Evolutionary conservation across 1,284 basidiomycete species (phyloP), one percentile per base, ranked within the genome.

Genomic region (Mixia osmundae): DNA sequence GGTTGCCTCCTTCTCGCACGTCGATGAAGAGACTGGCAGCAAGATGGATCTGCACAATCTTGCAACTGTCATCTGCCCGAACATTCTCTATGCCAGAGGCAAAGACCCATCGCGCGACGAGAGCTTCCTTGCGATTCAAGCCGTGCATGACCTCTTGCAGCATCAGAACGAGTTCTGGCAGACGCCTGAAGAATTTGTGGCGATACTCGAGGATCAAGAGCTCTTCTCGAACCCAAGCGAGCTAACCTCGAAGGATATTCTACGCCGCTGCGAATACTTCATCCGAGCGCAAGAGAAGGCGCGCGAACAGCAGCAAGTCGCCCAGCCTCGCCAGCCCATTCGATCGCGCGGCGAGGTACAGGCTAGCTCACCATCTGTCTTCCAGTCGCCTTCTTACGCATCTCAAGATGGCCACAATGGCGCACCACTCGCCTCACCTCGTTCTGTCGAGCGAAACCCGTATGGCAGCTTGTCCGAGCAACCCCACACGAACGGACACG

Each of bases 1-100:
- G 91, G 89, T 99, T 2, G 89, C 89, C 4, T 89, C 83, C 4
- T 99, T 99, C 57, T 85, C 89, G 30, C 87, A 97, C 58, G 71
- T 91, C 59, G 89, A 97, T 54, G 87, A 89, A 51, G 83, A 89
- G 56, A 95, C 89, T 0, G 89, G 89, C 25, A 87, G 79, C 61
- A 89, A 89, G 61, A 99, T 99, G 89, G 89, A 99, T 57, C 62
- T 95, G 34, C 68, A 69, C 24, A 99, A 99, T 54, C 65, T 99
- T 44, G 85, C 89, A n/a, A 94, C 83, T 10, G 91, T 97, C 54
- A 85, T 97, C 47, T 78, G 78, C 49, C 91, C 91, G 5, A 94
- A 82, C 50, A 91, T 99, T 47, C 68, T 99, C 47, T 71, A 70
- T 49, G 74, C 83, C 23, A 72, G 80, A 44, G 74, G 76, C 25